Percentiles rank a stretch among this genome's conserved stretches.
Conservation (phyloP, 2,329 filamentous ascomycete genomes). For the Cladosporium velox region DNA sequence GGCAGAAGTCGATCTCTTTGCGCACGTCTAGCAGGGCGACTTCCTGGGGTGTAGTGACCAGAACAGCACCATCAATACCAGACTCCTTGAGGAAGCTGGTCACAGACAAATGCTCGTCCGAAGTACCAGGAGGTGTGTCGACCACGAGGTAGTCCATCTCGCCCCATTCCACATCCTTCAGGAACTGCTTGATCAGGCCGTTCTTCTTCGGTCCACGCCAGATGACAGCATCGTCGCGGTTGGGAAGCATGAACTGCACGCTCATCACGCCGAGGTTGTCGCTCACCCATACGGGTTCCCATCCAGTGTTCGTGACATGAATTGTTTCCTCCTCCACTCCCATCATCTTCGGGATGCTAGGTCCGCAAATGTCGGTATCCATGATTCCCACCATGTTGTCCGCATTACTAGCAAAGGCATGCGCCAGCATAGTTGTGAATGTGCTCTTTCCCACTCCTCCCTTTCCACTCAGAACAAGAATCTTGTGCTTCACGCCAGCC, state of each 20-base stretch:
- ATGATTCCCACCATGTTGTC: slow-evolving; percentile 85
- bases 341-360: slow-evolving; percentile 98
- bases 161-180: slow-evolving; percentile 98
- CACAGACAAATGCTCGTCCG: slow-evolving; percentile 91
- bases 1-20: slow-evolving; percentile 97
- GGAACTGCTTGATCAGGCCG: slow-evolving; percentile 93
- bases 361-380: slow-evolving; percentile 97
- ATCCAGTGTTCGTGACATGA: slow-evolving; percentile 83
- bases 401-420: slow-evolving; percentile 82
- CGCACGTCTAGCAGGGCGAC: slow-evolving; percentile 88
- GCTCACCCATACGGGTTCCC: slow-evolving; percentile 93
- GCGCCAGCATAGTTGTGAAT: slow-evolving; percentile 82
- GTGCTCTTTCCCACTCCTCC: slow-evolving; percentile 97
- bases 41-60: slow-evolving; percentile 95
- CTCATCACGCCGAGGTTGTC: slow-evolving; percentile 97
- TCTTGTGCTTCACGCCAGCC: slow-evolving; percentile 81
- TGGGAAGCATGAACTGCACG: slow-evolving; percentile 96
- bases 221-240: slow-evolving; percentile 90
- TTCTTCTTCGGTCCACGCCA: slow-evolving; percentile 99
- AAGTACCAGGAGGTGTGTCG: slow-evolving; percentile 93
- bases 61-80: slow-evolving; percentile 87
- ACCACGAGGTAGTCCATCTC: slow-evolving; percentile 90
- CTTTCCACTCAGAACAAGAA: slow-evolving; percentile 90
- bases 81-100: slow-evolving; percentile 89
- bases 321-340: slow-evolving; percentile 92